These are phyloP conservation scores for Blastobotrys robertii DNA, from an alignment of 805 yeast genomes.

Conservation along the genomic window DNA sequence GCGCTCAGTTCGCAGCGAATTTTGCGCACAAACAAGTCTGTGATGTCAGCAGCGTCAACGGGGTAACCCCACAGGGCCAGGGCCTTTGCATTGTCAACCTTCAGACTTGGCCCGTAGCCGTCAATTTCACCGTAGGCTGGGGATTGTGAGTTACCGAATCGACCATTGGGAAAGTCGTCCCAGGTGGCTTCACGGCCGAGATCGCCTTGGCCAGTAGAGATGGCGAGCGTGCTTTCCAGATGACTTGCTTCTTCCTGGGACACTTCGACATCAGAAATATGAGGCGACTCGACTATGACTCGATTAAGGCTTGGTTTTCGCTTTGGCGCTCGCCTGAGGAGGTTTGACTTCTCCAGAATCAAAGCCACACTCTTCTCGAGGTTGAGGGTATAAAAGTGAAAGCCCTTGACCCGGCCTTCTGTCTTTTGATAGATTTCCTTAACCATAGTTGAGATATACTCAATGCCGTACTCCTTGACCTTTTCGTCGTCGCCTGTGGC, in stretches of 20 bases:
- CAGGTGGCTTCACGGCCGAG: conserved; percentile 86
- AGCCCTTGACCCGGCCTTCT: conserved; percentile 56
- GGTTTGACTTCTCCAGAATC: conserved; percentile 53
- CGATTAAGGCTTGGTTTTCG: conserved; percentile 26
- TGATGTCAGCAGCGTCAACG: conserved; percentile 45
- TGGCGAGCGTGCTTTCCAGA: conserved; percentile 48
- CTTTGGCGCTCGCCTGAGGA: conserved; percentile 29
- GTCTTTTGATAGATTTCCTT: conserved; percentile 37
- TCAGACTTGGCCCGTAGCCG: conserved; percentile 90
- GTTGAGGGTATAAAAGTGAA: conserved; percentile 88
- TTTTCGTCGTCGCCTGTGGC: conserved; percentile 64
- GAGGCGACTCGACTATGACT: conserved; percentile 26
- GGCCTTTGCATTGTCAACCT: conserved; percentile 60
- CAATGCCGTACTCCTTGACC: conserved; percentile 78
- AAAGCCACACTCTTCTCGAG: conserved; percentile 88
- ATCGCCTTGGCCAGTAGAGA: conserved; percentile 75
- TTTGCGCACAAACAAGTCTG: conserved; percentile 59
- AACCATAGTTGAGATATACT: conserved; percentile 54
- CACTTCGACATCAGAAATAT: conserved; percentile 16
- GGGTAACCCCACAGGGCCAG: conserved; percentile 77
- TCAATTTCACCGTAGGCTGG: conserved; percentile 98
- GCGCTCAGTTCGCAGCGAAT: conserved; percentile 64
- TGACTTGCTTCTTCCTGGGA: conserved; percentile 33
- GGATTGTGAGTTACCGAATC: conserved; percentile 90
- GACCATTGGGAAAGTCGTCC: conserved; percentile 96